Percentiles rank a stretch among this genome's conserved stretches.
These are phyloP conservation scores for Mycena venus DNA, from an alignment of 768 basidiomycete genomes.

Conservation along the genomic window DNA sequence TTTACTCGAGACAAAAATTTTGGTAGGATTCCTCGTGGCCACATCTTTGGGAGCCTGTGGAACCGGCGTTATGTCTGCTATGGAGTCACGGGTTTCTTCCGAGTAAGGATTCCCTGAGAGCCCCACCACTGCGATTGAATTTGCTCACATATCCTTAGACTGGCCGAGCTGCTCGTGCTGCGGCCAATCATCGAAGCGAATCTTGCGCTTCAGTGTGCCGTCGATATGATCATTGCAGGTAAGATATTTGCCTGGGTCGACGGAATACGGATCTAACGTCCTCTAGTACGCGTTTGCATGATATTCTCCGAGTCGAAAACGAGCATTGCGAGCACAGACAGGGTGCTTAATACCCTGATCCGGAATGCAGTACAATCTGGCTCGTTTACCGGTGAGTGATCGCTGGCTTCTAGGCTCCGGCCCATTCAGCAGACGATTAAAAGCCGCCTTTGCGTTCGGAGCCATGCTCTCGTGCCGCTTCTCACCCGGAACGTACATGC, in stretches of 20 bases:
- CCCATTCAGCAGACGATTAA: too few relatives aligned
- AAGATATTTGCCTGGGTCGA: not conserved
- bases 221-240: conserved; percentile 17
- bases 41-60: not conserved
- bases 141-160: not conserved
- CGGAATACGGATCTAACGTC: not conserved
- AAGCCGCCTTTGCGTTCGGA: conserved; percentile 19
- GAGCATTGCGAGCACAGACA: not conserved
- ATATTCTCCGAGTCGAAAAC: conserved; percentile 1
- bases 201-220: conserved; percentile 1
- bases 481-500: too few relatives aligned
- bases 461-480: conserved; percentile 17
- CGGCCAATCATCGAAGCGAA: conserved; percentile 17
- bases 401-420: too few relatives aligned
- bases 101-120: not conserved
- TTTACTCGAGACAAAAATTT: conserved; percentile 9
- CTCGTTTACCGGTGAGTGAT: conserved; percentile 6
- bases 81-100: not conserved
- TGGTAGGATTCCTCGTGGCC: not conserved
- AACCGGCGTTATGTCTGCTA: not conserved
- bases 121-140: not conserved
- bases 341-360: conserved; percentile 5
- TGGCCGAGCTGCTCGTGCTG: not conserved
- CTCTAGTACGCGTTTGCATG: not conserved
- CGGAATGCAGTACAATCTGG: conserved; percentile 16